These are phyloP conservation scores for Pythium aquatile DNA, from an alignment of 352 stramenopile genomes.

Conservation along the genomic window DNA sequence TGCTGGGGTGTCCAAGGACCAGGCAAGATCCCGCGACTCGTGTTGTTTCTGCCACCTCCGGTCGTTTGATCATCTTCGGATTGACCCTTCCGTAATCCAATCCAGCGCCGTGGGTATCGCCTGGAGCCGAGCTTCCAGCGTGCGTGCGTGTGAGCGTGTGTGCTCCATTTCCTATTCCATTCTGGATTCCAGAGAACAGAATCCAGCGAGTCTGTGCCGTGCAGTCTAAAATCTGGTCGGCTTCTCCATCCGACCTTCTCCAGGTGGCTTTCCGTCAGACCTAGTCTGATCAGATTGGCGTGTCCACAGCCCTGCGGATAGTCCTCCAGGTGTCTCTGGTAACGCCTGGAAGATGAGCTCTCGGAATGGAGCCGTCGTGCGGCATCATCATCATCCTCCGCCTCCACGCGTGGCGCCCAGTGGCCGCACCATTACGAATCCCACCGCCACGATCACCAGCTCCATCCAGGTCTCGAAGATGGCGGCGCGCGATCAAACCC, in stretches of 20 bases:
- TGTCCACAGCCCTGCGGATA: slow-evolving; percentile 2
- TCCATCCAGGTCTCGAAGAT: slow-evolving; percentile 9
- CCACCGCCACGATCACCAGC: not conserved
- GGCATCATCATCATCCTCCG: slow-evolving; percentile 1
- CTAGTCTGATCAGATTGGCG: slow-evolving; percentile 2
- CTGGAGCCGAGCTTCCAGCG: not conserved
- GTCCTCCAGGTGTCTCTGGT: not conserved
- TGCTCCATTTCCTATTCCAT: slow-evolving; percentile 2
- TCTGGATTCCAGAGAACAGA: not conserved
- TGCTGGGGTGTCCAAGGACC: not conserved
- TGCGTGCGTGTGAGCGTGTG: not conserved
- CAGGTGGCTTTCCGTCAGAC: not conserved
- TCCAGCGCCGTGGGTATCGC: not conserved
- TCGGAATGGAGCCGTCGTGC: not conserved
- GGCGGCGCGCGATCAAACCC: slow-evolving; percentile 19
- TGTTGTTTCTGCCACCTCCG: not conserved
- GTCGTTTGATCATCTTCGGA: not conserved
- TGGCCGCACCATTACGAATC: slow-evolving; percentile 9
- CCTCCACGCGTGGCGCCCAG: slow-evolving; percentile 3
- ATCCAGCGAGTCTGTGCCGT: not conserved
- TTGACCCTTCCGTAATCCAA: not conserved
- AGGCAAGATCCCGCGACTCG: not conserved
- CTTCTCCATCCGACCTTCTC: slow-evolving; percentile 1
- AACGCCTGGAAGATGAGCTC: slow-evolving; percentile 8
- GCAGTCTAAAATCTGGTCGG: not conserved